Conservation (phyloP, 768 basidiomycete genomes). For the Fomitopsis serialis region DNA sequence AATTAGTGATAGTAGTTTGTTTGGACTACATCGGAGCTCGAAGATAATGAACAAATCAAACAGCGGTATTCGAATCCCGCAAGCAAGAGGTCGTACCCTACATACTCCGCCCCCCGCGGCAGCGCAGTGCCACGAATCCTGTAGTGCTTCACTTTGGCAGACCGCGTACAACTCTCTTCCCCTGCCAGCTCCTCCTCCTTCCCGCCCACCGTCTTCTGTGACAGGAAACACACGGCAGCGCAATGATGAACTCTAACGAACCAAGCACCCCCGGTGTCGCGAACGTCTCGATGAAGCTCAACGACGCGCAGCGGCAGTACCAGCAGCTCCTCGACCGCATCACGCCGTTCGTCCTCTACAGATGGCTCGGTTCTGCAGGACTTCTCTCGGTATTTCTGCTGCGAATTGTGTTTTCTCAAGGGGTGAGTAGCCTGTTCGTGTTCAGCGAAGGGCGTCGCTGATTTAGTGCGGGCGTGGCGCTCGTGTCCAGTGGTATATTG, state of each 20-base stretch:
- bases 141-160: not conserved
- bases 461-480: not conserved
- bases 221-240: too few relatives aligned
- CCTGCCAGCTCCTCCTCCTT: not conserved
- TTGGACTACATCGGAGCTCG: too few relatives aligned
- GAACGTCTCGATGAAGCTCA: constrained; percentile 29
- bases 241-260: constrained; percentile 25
- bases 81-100: too few relatives aligned
- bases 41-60: too few relatives aligned
- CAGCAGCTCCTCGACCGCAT: constrained; percentile 87
- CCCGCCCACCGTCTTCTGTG: not conserved
- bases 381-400: constrained; percentile 74
- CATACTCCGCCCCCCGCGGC: too few relatives aligned
- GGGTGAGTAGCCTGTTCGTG: constrained; percentile 48
- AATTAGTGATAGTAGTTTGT: too few relatives aligned
- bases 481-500: constrained; percentile 78
- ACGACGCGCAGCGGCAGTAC: constrained; percentile 68
- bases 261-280: constrained; percentile 14
- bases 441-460: too few relatives aligned
- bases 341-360: constrained; percentile 84
- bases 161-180: not conserved
- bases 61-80: too few relatives aligned
- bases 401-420: constrained; percentile 84
- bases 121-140: too few relatives aligned
- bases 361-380: constrained; percentile 79